Base-by-base conservation (phyloP, 2,329 filamentous ascomycete species). In the Cercospora beticola region DNA sequence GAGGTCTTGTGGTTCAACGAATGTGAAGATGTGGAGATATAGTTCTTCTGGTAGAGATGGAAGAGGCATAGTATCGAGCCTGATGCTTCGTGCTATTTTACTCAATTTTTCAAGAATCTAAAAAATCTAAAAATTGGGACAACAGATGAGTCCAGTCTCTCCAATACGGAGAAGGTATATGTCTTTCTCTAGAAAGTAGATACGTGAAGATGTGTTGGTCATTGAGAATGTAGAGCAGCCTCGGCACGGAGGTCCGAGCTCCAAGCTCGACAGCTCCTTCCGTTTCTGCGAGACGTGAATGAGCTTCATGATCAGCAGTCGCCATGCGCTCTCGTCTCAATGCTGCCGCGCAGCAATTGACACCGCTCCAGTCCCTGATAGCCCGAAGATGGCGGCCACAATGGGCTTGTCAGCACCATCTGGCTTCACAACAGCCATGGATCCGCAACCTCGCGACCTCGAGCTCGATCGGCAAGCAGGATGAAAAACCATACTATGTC, bases 401-500 rank as follows among this genome's bases (percentile, higher is more conserved):
- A 75, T 78, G 78, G 78, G 61, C 78, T 43, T 78, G 76, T 49
- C 70, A 66, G 12, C 63, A 61, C 31, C 73, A 73, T 64, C 67
- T 72, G 6, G 67, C 63, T 46, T 68, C 64, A 12, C 70, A 62
- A 54, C 70, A 68, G 49, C 65, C 59, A n/a, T 68, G 62, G 62
- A 62, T 66, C n/a, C 72, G 72, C 21, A 56, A 28, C 33, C 57
- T 70, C 30, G 65, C 69, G 5, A 73, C 71, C 46, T 60, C 68
- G 26, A 71, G 68, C 31, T 28, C 68, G 36, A 64, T 21, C 60
- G 69, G 62, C 26, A 57, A 71, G 14, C 21, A 69, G 36, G 65
- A 62, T 18, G 64, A 68, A 21, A 98, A 98, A 83, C 93, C 94
- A 8, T 97, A 90, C 83, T 99, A 98, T 84, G 86, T 97, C 76